phyloP scores from a whole-genome alignment of 2,329 filamentous ascomycete genomes.

The Fusarium staphyleae region DNA sequence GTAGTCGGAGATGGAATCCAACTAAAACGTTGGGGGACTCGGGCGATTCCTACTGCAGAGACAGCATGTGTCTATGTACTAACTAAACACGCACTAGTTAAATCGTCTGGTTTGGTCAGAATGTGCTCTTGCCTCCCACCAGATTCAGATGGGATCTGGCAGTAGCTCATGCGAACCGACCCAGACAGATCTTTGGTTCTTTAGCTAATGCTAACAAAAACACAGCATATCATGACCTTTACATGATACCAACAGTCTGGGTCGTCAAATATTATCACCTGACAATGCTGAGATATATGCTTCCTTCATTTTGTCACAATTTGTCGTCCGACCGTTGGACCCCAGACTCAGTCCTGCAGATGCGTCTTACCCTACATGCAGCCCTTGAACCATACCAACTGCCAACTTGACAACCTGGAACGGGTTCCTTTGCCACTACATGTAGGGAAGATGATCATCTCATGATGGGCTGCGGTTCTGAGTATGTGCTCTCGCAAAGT shows the following conservation, averaged over 20 bases:
- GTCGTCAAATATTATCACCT: conserved; percentile 6
- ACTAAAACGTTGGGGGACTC: conserved; percentile 2
- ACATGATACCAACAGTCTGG: not conserved
- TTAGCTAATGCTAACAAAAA: not conserved
- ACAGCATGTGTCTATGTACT: conserved; percentile 1
- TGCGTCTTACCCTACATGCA: conserved; percentile 13
- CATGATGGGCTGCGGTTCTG: conserved; percentile 32
- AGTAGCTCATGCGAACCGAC: conserved; percentile 11
- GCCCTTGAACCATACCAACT: conserved; percentile 10
- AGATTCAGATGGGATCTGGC: conserved; percentile 15
- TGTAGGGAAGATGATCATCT: conserved; percentile 41
- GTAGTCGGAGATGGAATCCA: conserved; percentile 5
- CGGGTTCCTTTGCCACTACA: conserved; percentile 18
- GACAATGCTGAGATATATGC: conserved; percentile 7
- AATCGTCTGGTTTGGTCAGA: conserved; percentile 8
- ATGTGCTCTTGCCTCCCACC: conserved; percentile 1
- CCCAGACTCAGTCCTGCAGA: conserved; percentile 13
- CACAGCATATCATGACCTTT: not conserved
- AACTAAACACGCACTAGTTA: conserved; percentile 14
- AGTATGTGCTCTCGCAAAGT: conserved; percentile 6
- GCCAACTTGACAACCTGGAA: conserved; percentile 13
- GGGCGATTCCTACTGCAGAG: conserved; percentile 11
- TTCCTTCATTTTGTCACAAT: not conserved
- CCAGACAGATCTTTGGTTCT: conserved; percentile 1
- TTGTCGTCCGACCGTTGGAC: conserved; percentile 5